Base-by-base conservation (phyloP, 2,329 filamentous ascomycete species). In the Penicillium hesseltinei region DNA sequence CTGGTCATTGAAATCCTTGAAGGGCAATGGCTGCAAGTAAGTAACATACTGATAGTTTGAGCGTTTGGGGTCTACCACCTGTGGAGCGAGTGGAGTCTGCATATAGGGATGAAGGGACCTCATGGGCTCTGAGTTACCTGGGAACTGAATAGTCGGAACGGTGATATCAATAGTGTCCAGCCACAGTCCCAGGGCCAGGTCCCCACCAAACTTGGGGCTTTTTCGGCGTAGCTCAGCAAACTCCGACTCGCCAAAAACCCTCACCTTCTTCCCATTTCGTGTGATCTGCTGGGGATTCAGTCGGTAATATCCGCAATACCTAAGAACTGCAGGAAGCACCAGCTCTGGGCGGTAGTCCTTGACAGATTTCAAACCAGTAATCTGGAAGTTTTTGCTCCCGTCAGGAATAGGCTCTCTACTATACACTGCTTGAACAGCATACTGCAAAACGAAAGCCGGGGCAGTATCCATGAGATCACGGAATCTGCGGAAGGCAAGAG, bases 41-140 rank as follows among this genome's bases (percentile, higher is more conserved):
- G 42, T 57, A 11, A 47, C 49, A 23, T 57, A 57, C 23, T 57
- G 54, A 29, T 57, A 57, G 23, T 57, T 57, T 23, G 54, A 53
- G 21, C 54, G 42, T 9, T 11, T 21, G 10, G 5, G 19, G 13
- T 53, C 21, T 31, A 19, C 27, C 6, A 1, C 10, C 54, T 40
- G 42, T 27, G 45, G 27, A 1, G 38, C 6, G n/a, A 49, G 38
- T n/a, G 17, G 8, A 15, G 29, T 33, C 4, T 33, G 5, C 45
- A 50, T 21, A n/a, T 53, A 47, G 23, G 35, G 49, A 29, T 57
- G 49, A 11, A 57, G 13, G 13, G 23, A 40, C n/a, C 36, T 35
- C 7, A 57, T 23, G 29, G 54, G 35, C 11, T 25, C 25, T 10
- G 49, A 47, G 3, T 40, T 27, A 17, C 49, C 40, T 0, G 42